phyloP scores from a whole-genome alignment of 768 basidiomycete genomes.

The Serpula lacrymans region DNA sequence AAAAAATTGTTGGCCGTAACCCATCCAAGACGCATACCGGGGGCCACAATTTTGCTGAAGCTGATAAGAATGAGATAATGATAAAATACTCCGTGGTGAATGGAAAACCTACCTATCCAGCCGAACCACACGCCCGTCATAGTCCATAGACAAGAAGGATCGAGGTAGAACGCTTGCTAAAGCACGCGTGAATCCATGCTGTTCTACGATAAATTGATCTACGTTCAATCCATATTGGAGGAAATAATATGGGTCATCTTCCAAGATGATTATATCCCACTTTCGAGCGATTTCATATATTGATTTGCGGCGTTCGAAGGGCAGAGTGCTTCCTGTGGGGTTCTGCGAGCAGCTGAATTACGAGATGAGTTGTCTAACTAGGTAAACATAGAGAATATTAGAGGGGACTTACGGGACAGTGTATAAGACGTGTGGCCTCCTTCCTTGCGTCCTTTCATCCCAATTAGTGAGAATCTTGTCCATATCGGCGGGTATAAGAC shows the following conservation, averaged over 20 bases:
- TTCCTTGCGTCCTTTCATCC: conserved; percentile 41
- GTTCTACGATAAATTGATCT: conserved; percentile 18
- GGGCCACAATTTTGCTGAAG: conserved; percentile 50
- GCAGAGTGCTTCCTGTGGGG: conserved; percentile 47
- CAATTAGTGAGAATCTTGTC: conserved; percentile 41
- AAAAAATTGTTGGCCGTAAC: conserved; percentile 42
- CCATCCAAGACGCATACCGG: conserved; percentile 55
- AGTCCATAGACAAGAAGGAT: conserved; percentile 45
- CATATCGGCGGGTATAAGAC: conserved; percentile 47
- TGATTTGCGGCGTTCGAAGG: conserved; percentile 39
- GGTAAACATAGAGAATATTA: not conserved
- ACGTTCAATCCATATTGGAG: conserved; percentile 38
- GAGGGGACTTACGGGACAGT: conserved; percentile 40
- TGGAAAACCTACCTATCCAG: conserved; percentile 36
- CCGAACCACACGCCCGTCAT: conserved; percentile 47
- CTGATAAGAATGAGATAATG: conserved; percentile 14
- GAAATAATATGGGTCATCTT: conserved; percentile 51
- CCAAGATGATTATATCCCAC: conserved; percentile 50
- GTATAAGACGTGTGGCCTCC: conserved; percentile 49
- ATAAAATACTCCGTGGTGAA: not conserved
- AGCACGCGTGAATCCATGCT: conserved; percentile 23
- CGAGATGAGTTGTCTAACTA: conserved; percentile 8
- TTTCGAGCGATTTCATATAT: conserved; percentile 48
- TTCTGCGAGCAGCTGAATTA: conserved; percentile 37
- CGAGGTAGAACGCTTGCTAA: conserved; percentile 32